These are phyloP conservation scores for Aquilaria malaccensis DNA, from an alignment of 345 rosid species.

Conservation along the genomic window DNA sequence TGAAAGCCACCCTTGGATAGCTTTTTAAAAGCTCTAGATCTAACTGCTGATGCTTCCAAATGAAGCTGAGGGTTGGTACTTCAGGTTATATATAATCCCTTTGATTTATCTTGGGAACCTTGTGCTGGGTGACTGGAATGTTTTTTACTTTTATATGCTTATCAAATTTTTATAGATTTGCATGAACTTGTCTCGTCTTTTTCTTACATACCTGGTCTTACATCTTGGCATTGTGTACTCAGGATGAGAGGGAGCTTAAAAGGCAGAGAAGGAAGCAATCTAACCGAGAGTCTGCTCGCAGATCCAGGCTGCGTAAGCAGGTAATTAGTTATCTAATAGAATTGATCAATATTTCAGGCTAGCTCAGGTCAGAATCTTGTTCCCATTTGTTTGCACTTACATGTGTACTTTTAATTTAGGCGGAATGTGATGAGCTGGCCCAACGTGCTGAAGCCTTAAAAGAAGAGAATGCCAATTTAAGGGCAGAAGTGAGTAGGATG, in stretches of 20 bases:
- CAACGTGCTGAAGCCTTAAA: constrained; percentile 75
- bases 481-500: constrained; percentile 75
- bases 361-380: constrained; percentile 2
- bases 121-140: background rate
- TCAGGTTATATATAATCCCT: no score
- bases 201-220: background rate
- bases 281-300: constrained; percentile 96
- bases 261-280: constrained; percentile 96
- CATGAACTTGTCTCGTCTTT: background rate
- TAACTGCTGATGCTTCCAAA: no score
- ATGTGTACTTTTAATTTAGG: constrained; percentile 43
- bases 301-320: constrained; percentile 97
- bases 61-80: no score
- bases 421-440: constrained; percentile 97
- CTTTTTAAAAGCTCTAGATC: no score
- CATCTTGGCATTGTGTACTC: constrained; percentile 7
- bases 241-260: constrained; percentile 96
- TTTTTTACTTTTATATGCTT: background rate
- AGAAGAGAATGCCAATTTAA: constrained; percentile 77
- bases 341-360: background rate
- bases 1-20: no score
- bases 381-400: constrained; percentile 10
- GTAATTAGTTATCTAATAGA: constrained; percentile 29
- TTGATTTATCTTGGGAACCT: no score
- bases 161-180: background rate